Conservation (phyloP, 2,329 filamentous ascomycete species). For the Fusarium azukiicola region DNA sequence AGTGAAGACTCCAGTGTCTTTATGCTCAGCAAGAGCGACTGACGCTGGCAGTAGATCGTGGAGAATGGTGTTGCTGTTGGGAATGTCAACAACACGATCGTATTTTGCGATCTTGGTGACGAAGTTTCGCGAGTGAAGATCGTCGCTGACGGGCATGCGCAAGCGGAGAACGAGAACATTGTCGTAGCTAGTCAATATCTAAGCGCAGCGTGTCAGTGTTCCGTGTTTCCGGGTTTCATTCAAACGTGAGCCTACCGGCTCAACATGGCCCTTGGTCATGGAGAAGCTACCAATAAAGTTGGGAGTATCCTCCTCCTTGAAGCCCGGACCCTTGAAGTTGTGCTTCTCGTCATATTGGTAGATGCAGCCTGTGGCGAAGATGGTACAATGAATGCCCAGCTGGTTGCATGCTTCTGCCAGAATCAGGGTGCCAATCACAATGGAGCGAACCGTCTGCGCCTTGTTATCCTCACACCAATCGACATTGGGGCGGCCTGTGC, state of each 20-base stretch:
- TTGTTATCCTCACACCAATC: slow-evolving; percentile 87
- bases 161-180: slow-evolving; percentile 83
- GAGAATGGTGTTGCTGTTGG: slow-evolving; percentile 85
- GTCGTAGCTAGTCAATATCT: slow-evolving; percentile 81
- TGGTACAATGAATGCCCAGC: slow-evolving; percentile 80
- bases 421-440: slow-evolving; percentile 83
- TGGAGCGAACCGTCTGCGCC: slow-evolving; percentile 83
- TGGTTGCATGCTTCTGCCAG: slow-evolving; percentile 80
- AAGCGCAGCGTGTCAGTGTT: slow-evolving; percentile 23
- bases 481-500: slow-evolving; percentile 70
- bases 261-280: slow-evolving; percentile 82
- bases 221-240: not conserved
- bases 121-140: slow-evolving; percentile 84
- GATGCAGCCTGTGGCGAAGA: slow-evolving; percentile 85
- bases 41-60: slow-evolving; percentile 82
- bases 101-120: slow-evolving; percentile 85
- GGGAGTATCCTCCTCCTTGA: slow-evolving; percentile 79
- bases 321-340: slow-evolving; percentile 79
- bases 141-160: slow-evolving; percentile 85
- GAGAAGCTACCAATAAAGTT: slow-evolving; percentile 86
- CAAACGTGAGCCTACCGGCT: slow-evolving; percentile 60
- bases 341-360: slow-evolving; percentile 82
- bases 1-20: slow-evolving; percentile 83
- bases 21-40: slow-evolving; percentile 79
- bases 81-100: slow-evolving; percentile 83